Conservation (phyloP, 2,329 filamentous ascomycete species). For the Fusarium buxicola region DNA sequence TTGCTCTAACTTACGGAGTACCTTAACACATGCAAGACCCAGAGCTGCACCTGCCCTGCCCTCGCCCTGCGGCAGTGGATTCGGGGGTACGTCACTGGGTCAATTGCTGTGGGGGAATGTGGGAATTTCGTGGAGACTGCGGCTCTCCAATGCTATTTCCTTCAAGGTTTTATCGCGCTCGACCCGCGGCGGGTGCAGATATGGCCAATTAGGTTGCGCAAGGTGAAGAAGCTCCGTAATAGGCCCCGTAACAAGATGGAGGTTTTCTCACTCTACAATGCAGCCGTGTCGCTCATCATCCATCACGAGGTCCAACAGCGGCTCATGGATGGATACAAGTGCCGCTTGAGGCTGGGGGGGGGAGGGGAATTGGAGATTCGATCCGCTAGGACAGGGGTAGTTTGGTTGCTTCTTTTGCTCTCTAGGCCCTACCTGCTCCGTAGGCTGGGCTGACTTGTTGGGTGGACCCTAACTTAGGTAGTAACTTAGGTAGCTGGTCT, state of each 20-base stretch:
- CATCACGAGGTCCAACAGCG: conserved; percentile 19
- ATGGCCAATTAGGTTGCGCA: background rate
- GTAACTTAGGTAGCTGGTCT: too few species aligned
- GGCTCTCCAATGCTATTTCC: background rate
- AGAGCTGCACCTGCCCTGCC: conserved; percentile 1
- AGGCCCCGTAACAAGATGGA: background rate
- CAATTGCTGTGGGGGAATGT: conserved; percentile 14
- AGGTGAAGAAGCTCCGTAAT: background rate
- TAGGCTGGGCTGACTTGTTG: background rate
- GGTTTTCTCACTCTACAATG: conserved; percentile 7
- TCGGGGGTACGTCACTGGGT: conserved; percentile 14
- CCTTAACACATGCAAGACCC: conserved; percentile 19
- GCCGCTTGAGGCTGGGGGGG: background rate
- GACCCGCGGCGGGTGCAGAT: background rate
- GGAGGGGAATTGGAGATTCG: conserved; percentile 11
- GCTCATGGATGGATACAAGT: conserved; percentile 17
- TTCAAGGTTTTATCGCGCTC: conserved; percentile 11
- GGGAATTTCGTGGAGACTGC: conserved; percentile 11
- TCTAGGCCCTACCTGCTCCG: too few species aligned
- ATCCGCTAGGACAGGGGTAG: conserved; percentile 14
- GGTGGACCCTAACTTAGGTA: conserved; percentile 16
- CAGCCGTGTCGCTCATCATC: background rate
- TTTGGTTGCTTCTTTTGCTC: conserved; percentile 3
- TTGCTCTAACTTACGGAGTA: too few species aligned
- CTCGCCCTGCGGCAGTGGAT: background rate